Percentiles rank a stretch among this genome's conserved stretches.
phyloP scores from a whole-genome alignment of 352 stramenopile species.

The Pythium insidiosum region DNA sequence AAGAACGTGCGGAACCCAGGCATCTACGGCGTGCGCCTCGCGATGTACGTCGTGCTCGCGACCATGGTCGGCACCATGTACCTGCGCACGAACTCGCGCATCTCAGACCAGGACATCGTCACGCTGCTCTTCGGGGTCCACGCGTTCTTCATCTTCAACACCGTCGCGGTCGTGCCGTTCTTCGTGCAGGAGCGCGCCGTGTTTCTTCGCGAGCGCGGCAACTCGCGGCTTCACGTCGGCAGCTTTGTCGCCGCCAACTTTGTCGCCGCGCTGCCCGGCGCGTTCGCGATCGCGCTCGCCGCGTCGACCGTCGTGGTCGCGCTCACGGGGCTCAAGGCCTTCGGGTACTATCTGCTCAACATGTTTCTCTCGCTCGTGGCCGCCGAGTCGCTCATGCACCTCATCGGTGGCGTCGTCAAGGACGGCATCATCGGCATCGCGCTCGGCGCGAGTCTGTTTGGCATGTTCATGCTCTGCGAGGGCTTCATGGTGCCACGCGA shows the following conservation, averaged over 20 bases:
- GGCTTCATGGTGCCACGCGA: constrained; percentile 36
- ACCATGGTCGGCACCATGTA: constrained; percentile 73
- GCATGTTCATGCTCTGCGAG: constrained; percentile 42
- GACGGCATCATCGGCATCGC: constrained; percentile 55
- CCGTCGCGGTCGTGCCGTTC: constrained; percentile 78
- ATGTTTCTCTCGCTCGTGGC: constrained; percentile 42
- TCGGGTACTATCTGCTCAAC: constrained; percentile 25
- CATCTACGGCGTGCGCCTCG: constrained; percentile 57
- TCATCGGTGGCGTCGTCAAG: constrained; percentile 30
- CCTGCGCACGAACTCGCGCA: constrained; percentile 35
- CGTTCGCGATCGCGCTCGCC: constrained; percentile 31
- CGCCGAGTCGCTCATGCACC: constrained; percentile 34
- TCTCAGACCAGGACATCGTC: constrained; percentile 33
- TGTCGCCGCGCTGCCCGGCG: constrained; percentile 36
- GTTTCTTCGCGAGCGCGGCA: constrained; percentile 59
- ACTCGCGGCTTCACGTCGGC: constrained; percentile 45
- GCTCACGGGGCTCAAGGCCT: constrained; percentile 23
- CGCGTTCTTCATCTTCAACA: constrained; percentile 87
- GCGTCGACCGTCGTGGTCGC: constrained; percentile 20
- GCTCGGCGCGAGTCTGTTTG: constrained; percentile 36
- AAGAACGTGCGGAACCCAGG: constrained; percentile 61
- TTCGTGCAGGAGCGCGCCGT: constrained; percentile 73
- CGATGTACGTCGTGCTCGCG: constrained; percentile 67
- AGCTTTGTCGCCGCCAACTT: constrained; percentile 52
- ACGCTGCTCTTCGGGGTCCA: constrained; percentile 80